Percentiles rank a stretch among this genome's conserved stretches.
Conservation (phyloP, 805 yeast species). For the Crinitomyces ghanaensis region DNA sequence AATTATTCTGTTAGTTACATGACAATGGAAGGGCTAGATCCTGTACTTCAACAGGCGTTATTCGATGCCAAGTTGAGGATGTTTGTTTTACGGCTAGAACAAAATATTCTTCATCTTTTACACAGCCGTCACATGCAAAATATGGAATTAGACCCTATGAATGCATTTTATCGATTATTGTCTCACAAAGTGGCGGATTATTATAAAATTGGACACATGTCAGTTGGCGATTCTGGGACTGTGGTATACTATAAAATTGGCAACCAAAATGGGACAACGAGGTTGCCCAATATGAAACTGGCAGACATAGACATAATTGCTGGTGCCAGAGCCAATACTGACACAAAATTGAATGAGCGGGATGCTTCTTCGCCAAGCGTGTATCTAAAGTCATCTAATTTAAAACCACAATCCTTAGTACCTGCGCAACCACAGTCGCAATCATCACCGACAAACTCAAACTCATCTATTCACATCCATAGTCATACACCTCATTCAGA, state of each 20-base stretch:
- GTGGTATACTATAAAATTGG: constrained; percentile 31
- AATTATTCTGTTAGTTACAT: no score
- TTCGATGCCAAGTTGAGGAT: constrained; percentile 36
- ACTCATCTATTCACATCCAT: no score
- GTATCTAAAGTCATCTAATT: background rate
- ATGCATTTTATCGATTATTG: constrained; percentile 56
- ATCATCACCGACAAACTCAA: no score
- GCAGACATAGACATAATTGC: constrained; percentile 5
- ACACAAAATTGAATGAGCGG: no score
- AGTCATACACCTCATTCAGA: no score
- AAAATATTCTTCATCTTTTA: constrained; percentile 36
- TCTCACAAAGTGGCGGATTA: constrained; percentile 64
- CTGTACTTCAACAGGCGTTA: constrained; percentile 31
- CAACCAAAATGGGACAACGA: constrained; percentile 1
- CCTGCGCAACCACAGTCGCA: no score
- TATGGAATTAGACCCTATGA: constrained; percentile 42
- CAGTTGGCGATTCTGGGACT: constrained; percentile 39
- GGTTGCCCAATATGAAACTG: constrained; percentile 5
- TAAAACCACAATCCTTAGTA: no score
- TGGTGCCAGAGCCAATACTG: background rate
- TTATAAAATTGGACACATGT: constrained; percentile 47
- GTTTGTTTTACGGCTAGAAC: constrained; percentile 40
- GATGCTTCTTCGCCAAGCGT: no score
- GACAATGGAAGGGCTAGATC: constrained; percentile 20
- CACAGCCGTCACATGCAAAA: constrained; percentile 30